phyloP scores from a whole-genome alignment of 305 asterid genomes.

The Petunia hybrid region DNA sequence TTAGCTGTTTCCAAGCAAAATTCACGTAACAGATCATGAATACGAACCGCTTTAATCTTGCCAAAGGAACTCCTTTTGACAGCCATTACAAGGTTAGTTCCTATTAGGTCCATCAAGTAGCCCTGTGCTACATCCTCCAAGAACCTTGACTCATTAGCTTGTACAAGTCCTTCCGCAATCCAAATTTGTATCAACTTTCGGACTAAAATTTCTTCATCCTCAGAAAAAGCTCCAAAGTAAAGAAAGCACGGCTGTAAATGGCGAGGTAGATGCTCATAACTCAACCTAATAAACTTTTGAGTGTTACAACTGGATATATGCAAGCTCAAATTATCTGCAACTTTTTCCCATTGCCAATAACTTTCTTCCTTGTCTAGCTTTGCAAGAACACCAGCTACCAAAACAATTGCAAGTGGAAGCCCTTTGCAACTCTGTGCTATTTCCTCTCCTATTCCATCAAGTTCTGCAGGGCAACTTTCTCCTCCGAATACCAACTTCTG shows the following conservation, averaged over 20 bases:
- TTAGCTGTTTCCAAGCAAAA: not conserved
- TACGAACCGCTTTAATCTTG: not conserved
- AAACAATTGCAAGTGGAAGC: slow-evolving; percentile 31
- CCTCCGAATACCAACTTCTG: not conserved
- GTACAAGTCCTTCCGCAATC: slow-evolving; percentile 34
- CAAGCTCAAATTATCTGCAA: not conserved
- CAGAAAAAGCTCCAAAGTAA: slow-evolving; percentile 9
- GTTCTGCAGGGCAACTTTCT: slow-evolving; percentile 12
- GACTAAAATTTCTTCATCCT: not conserved
- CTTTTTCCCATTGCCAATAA: not conserved
- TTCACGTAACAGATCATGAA: not conserved
- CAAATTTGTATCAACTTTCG: slow-evolving; percentile 11
- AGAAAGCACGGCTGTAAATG: not conserved
- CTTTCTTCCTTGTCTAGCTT: not conserved
- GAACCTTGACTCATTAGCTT: not conserved
- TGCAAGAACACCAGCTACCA: slow-evolving; percentile 1
- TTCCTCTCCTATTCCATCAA: not conserved
- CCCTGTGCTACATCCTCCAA: not conserved
- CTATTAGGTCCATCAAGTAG: not conserved
- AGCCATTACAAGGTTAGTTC: not conserved
- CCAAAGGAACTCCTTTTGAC: not conserved
- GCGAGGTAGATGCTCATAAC: slow-evolving; percentile 32
- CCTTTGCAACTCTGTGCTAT: slow-evolving; percentile 26
- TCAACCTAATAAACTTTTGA: not conserved
- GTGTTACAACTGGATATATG: not conserved